A percentile compares a stretch with the other conserved stretches of the same genome.
These are phyloP conservation scores for Colletotrichum musae DNA, from an alignment of 2,329 filamentous ascomycete species.

Conservation along the genomic window DNA sequence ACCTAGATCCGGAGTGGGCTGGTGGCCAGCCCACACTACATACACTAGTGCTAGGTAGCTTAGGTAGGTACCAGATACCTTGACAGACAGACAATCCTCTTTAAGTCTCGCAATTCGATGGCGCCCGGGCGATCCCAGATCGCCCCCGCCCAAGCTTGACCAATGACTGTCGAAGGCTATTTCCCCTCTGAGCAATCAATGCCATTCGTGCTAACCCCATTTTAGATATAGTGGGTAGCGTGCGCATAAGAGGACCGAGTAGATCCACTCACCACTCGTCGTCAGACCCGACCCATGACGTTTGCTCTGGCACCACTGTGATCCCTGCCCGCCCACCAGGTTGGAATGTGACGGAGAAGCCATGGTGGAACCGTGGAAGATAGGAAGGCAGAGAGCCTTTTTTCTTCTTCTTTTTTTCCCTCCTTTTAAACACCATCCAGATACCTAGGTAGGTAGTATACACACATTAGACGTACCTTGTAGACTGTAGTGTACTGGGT, in stretches of 20 bases:
- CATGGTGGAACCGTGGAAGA: constrained; percentile 10
- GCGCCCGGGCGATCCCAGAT: constrained; percentile 36
- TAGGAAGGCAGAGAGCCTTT: background rate
- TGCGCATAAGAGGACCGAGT: background rate
- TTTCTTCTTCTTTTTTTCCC: too few relatives aligned
- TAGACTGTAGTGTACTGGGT: too few relatives aligned
- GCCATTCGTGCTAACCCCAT: constrained; percentile 2
- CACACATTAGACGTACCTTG: too few relatives aligned
- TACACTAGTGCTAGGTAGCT: too few relatives aligned
- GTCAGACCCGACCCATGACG: constrained; percentile 22
- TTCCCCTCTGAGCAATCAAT: constrained; percentile 32
- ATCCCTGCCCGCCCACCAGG: constrained; percentile 23
- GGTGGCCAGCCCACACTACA: too few relatives aligned
- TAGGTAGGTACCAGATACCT: too few relatives aligned
- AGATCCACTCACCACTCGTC: constrained; percentile 11
- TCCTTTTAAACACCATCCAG: too few relatives aligned
- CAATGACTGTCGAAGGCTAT: constrained; percentile 18
- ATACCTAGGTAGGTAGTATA: too few relatives aligned
- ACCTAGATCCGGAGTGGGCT: too few relatives aligned
- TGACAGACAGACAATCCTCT: background rate
- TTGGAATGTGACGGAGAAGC: constrained; percentile 13
- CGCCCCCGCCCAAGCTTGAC: constrained; percentile 6
- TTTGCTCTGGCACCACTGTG: constrained; percentile 2
- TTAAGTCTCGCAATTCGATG: constrained; percentile 22
- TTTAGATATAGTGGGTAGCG: background rate